Evolutionary conservation across 2,329 filamentous ascomycete genomes (phyloP).

Genomic region (Diaporthe sp.): DNA sequence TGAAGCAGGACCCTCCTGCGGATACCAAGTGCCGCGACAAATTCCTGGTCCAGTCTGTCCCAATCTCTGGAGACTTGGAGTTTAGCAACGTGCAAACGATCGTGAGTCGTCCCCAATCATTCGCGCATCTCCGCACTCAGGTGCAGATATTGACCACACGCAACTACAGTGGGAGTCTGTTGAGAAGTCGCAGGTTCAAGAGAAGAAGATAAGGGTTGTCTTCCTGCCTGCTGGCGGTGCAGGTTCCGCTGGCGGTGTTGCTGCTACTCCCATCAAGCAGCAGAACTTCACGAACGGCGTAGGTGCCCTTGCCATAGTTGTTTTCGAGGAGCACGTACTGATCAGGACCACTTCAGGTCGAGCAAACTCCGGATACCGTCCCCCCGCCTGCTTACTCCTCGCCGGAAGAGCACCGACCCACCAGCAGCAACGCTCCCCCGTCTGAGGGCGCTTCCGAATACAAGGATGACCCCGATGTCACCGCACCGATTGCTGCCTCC

Average conservation of each 20-base stretch:
- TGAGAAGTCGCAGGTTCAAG: constrained; percentile 83
- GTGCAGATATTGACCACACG: constrained; percentile 44
- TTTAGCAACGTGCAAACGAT: constrained; percentile 84
- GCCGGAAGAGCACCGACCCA: constrained; percentile 45
- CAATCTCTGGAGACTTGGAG: constrained; percentile 86
- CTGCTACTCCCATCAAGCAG: constrained; percentile 47
- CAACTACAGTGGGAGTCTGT: constrained; percentile 79
- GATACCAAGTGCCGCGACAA: constrained; percentile 97
- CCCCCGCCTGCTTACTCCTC: constrained; percentile 49
- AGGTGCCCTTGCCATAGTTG: constrained; percentile 31
- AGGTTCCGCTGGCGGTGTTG: constrained; percentile 48
- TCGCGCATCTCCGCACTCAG: not conserved
- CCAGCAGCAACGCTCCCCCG: constrained; percentile 39
- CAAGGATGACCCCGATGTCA: constrained; percentile 40
- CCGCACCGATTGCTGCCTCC: constrained; percentile 42
- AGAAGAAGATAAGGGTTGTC: constrained; percentile 94
- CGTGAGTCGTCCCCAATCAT: constrained; percentile 64
- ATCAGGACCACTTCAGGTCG: constrained; percentile 42
- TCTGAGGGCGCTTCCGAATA: constrained; percentile 40
- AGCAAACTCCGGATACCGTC: constrained; percentile 48
- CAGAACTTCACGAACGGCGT: constrained; percentile 46
- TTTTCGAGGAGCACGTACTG: constrained; percentile 6
- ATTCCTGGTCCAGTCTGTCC: constrained; percentile 94
- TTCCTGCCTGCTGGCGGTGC: constrained; percentile 78
- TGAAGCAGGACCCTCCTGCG: constrained; percentile 91